phyloP scores from a whole-genome alignment of 179 eudicot species.

The Pouteria campechiana region DNA sequence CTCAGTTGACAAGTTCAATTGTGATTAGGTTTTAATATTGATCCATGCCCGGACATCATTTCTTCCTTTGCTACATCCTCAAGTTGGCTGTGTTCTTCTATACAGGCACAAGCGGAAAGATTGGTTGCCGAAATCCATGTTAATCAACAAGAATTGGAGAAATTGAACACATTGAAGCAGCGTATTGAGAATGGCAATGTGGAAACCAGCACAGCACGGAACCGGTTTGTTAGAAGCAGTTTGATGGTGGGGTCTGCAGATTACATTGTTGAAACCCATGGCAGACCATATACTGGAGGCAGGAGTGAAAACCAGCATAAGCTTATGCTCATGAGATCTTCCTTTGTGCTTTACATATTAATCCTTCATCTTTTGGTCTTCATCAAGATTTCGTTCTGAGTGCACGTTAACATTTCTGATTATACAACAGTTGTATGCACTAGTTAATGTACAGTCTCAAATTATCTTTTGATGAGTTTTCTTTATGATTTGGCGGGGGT shows the following conservation, averaged over 20 bases:
- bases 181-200: conserved; percentile 34
- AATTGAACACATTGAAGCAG: conserved; percentile 54
- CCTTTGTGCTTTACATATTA: conserved; percentile 78
- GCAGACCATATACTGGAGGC: conserved; percentile 46
- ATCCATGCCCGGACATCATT: no score
- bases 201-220: conserved; percentile 53
- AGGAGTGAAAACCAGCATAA: conserved; percentile 56
- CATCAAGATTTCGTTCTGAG: conserved; percentile 72
- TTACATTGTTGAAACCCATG: conserved; percentile 36
- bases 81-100: no score
- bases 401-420: no score
- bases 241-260: conserved; percentile 33
- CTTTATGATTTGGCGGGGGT: no score
- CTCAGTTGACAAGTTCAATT: no score
- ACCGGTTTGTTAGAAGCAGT: conserved; percentile 46
- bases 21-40: no score
- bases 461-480: no score
- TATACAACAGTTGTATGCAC: no score
- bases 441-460: no score
- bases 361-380: conserved; percentile 75
- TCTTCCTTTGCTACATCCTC: no score
- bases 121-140: conserved; percentile 62
- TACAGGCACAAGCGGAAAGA: conserved; percentile 87
- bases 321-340: conserved; percentile 73
- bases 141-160: conserved; percentile 81